Evolutionary conservation across 495 filamentous ascomycete species (phyloP).

Genomic region (Tuber umbilicatum): DNA sequence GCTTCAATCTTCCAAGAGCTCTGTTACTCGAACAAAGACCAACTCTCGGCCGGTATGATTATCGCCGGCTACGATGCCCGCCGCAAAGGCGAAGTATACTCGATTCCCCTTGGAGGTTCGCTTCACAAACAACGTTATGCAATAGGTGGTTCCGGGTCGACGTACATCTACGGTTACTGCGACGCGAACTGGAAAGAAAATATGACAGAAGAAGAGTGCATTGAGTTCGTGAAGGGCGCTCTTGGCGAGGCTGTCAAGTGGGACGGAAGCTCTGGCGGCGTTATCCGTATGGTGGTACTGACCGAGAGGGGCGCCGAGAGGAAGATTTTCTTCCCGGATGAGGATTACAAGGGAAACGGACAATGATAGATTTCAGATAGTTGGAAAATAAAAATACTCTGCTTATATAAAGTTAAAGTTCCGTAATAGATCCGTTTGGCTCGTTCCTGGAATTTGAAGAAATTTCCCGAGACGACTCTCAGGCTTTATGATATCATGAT

Average conservation of each 20-base stretch:
- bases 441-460: neutral
- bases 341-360: slow-evolving; percentile 36
- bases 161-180: slow-evolving; percentile 98
- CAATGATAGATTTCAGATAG: slow-evolving; percentile 21
- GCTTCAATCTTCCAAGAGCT: slow-evolving; percentile 94
- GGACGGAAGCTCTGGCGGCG: slow-evolving; percentile 97
- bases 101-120: slow-evolving; percentile 91
- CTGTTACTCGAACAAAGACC: slow-evolving; percentile 95
- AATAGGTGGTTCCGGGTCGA: slow-evolving; percentile 94
- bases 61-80: slow-evolving; percentile 92
- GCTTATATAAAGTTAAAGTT: neutral
- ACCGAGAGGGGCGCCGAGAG: slow-evolving; percentile 51
- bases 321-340: slow-evolving; percentile 43
- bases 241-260: slow-evolving; percentile 94
- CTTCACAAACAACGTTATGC: slow-evolving; percentile 95
- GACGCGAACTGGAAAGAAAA: slow-evolving; percentile 92
- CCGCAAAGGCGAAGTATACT: slow-evolving; percentile 93
- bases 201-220: slow-evolving; percentile 90
- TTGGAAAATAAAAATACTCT: neutral
- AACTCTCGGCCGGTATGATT: slow-evolving; percentile 89
- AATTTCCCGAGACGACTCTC: neutral
- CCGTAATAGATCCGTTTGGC: neutral
- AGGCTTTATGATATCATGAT: neutral
- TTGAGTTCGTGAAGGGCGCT: slow-evolving; percentile 83
- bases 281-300: slow-evolving; percentile 94